phyloP scores from a whole-genome alignment of 2,329 filamentous ascomycete genomes.

The Colletotrichum ledebouriae region DNA sequence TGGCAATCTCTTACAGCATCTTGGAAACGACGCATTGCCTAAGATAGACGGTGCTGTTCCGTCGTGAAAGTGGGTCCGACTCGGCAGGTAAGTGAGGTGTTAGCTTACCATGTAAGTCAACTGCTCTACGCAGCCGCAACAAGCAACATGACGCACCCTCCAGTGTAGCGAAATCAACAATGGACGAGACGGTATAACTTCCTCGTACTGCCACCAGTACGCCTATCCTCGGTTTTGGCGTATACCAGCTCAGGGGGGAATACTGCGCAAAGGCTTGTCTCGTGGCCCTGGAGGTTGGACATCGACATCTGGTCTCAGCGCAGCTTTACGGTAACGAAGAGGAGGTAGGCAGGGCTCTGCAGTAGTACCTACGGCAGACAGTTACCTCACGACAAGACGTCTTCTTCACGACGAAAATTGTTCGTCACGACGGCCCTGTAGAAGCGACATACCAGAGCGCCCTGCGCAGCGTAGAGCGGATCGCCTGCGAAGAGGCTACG shows the following conservation, averaged over 20 bases:
- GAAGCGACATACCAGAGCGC: constrained; percentile 72
- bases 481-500: constrained; percentile 71
- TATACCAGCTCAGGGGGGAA: constrained; percentile 71
- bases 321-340: constrained; percentile 75
- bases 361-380: constrained; percentile 51
- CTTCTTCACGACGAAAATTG: constrained; percentile 80
- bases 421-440: constrained; percentile 63
- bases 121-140: neutral
- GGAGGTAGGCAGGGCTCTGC: constrained; percentile 75
- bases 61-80: neutral
- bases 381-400: constrained; percentile 62
- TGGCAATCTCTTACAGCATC: neutral
- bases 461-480: constrained; percentile 73
- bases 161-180: neutral
- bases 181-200: constrained; percentile 2
- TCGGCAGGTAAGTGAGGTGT: no score
- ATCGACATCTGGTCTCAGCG: constrained; percentile 76
- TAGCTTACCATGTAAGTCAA: no score
- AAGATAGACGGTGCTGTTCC: no score
- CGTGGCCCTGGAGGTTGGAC: constrained; percentile 69
- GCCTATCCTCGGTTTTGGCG: constrained; percentile 78
- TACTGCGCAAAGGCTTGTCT: constrained; percentile 70
- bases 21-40: neutral
- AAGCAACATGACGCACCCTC: neutral
- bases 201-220: constrained; percentile 55